Evolutionary conservation across 352 stramenopile genomes (phyloP).

Genomic region (Discostella stelligera): DNA sequence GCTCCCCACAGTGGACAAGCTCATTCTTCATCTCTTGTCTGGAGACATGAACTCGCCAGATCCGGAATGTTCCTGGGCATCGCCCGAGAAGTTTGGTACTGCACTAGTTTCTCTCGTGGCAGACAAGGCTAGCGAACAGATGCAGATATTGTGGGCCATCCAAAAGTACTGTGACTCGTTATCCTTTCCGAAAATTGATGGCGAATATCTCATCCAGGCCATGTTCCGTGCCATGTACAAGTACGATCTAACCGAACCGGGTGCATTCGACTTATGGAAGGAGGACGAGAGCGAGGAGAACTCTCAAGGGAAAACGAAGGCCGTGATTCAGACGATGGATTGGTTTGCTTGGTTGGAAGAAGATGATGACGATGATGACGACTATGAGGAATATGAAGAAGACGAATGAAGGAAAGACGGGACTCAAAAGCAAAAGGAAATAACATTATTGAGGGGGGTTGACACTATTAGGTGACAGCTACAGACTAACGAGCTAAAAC

Average conservation of each 20-base stretch:
- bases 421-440: neutral
- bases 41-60: conserved; percentile 67
- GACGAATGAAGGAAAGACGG: conserved; percentile 21
- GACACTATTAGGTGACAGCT: no score
- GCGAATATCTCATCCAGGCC: conserved; percentile 73
- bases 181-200: conserved; percentile 75
- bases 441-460: neutral
- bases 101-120: conserved; percentile 68
- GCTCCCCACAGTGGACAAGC: conserved; percentile 63
- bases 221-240: conserved; percentile 83
- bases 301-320: conserved; percentile 68
- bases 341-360: conserved; percentile 81
- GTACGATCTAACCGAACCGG: conserved; percentile 71
- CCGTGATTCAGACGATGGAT: conserved; percentile 79
- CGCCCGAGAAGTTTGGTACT: conserved; percentile 57
- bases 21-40: conserved; percentile 64
- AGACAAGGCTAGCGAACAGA: conserved; percentile 69
- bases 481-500: no score
- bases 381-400: conserved; percentile 55
- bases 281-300: conserved; percentile 74
- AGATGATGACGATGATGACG: conserved; percentile 76
- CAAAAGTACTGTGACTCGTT: conserved; percentile 77
- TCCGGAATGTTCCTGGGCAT: conserved; percentile 68
- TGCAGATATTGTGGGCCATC: conserved; percentile 75
- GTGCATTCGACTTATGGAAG: conserved; percentile 77